Base-by-base conservation (phyloP, 257 asterid genomes). In the Anisodus acutangulus region DNA sequence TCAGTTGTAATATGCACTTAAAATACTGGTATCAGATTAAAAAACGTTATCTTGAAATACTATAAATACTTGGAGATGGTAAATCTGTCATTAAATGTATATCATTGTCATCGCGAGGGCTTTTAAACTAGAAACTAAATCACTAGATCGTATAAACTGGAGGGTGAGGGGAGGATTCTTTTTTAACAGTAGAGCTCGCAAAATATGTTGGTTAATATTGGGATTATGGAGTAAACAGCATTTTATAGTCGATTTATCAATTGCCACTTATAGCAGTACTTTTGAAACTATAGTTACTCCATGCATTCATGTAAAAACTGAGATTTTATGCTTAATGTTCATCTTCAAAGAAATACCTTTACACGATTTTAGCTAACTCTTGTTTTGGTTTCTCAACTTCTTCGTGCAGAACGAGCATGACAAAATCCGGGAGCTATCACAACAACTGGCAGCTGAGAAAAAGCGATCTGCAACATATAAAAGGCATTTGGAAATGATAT, bases 401-500 rank as follows among this genome's bases (percentile, higher is more conserved):
- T 22, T 80, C 72, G 10, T 89, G 90, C 89, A 95, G 99, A 95
- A 95, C 9, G 99, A 95, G 87, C 99, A 94, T 58, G 97, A 94
- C 86, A 94, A 92, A 87, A 95, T 95, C 64, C 89, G 98, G 82
- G 99, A 94, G 80, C 92, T 95, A 37, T 89, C 98, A 5, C 98
- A 92, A 69, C 99, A 95, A 88, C 92, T 95, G 84, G 98, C 99
- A 2, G 85, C 91, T 54, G 98, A 94, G 93, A 96, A 93, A 88
- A 95, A 93, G 93, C 91, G 95, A 86, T 92, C 93, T 16, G 98
- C 99, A 0, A 86, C 93, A 7, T 95, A 95, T 84, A 95, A 95
- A 87, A 88, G 95, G 90, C 98, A 94, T 84, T 88, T 95, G 96
- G 99, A 94, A 84, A 92, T 89, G 93, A 89, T 95, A 47, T 91